phyloP scores from a whole-genome alignment of 768 basidiomycete species.

The Trametopsis cervina region DNA sequence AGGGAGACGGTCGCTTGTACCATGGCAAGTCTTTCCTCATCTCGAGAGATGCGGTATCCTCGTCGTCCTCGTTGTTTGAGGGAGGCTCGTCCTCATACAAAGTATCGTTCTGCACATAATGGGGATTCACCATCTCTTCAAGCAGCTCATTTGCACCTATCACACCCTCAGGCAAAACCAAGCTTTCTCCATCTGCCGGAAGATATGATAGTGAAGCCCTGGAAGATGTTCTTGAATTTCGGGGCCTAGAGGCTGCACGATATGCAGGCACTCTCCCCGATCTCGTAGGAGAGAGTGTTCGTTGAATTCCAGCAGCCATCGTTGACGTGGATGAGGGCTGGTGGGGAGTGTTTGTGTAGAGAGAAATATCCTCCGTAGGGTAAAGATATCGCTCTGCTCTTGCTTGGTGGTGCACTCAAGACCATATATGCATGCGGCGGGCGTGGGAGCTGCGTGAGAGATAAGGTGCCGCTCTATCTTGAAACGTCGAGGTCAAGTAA shows the following conservation, averaged over 20 bases:
- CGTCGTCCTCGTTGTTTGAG: slow-evolving; percentile 16
- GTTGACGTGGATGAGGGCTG: not conserved
- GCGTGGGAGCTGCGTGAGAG: too few species aligned
- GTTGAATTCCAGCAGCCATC: not conserved
- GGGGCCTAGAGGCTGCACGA: slow-evolving; percentile 7
- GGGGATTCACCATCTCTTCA: slow-evolving; percentile 37
- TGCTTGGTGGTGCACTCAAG: too few species aligned
- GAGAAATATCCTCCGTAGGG: not conserved
- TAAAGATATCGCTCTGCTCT: not conserved
- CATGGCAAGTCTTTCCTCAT: slow-evolving; percentile 42
- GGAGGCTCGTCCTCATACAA: slow-evolving; percentile 23
- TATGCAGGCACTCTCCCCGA: not conserved
- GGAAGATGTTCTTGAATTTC: slow-evolving; percentile 17
- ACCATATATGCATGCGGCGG: too few species aligned
- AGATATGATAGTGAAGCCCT: slow-evolving; percentile 19
- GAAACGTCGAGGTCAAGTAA: too few species aligned
- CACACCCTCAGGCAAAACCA: slow-evolving; percentile 38
- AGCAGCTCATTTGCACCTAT: slow-evolving; percentile 41
- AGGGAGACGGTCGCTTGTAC: slow-evolving; percentile 70
- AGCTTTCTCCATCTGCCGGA: slow-evolving; percentile 24
- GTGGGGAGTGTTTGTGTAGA: not conserved
- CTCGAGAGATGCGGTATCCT: slow-evolving; percentile 9
- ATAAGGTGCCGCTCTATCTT: too few species aligned
- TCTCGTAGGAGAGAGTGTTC: not conserved
- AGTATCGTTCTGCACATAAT: slow-evolving; percentile 30